Base-by-base conservation (phyloP, 768 basidiomycete genomes). In the Hydnomerulius pinastri region DNA sequence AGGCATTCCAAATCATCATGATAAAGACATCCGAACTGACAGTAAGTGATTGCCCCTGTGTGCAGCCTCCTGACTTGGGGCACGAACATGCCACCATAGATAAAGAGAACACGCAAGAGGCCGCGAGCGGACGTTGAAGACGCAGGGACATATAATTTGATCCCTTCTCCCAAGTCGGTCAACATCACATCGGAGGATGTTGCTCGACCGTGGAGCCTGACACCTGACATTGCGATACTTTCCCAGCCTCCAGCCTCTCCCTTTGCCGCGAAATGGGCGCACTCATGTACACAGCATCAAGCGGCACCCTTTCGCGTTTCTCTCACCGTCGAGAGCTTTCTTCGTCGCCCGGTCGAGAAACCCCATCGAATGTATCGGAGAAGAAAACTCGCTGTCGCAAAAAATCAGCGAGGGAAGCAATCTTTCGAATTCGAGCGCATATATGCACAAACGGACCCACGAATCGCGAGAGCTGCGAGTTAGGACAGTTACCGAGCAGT, bases 251-350 rank as follows among this genome's bases (percentile, higher is more conserved):
- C 1, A 20, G 23, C 41, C 12, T 36, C 55, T 35, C 51, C 56
- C n/a, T 44, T 43, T 2, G 27, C 18, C n/a, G n/a, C n/a, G n/a
- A n/a, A n/a, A n/a, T n/a, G n/a, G n/a, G n/a, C n/a, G n/a, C n/a
- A n/a, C n/a, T n/a, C n/a, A n/a, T n/a, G n/a, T n/a, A n/a, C n/a
- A n/a, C n/a, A n/a, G n/a, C n/a, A n/a, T n/a, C n/a, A n/a, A n/a
- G n/a, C n/a, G n/a, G n/a, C 2, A 33, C 6, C 20, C 18, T 13
- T 37, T 7, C 42, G 53, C 46, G 48, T 43, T 9, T 17, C 48
- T 7, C 9, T 70, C 38, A 66, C 66, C 4, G 62, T 70, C 35
- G 66, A 68, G 20, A 38, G 9, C 10, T 68, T 68, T 43, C 59
- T 68, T 46, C 56, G 54, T 8, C 10, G 23, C 42, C 53, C 58